A percentile compares a stretch with the other conserved stretches of the same genome.
These are phyloP conservation scores for Aspergillus fumigatus DNA, from an alignment of 2,329 filamentous ascomycete genomes.

Conservation along the genomic window DNA sequence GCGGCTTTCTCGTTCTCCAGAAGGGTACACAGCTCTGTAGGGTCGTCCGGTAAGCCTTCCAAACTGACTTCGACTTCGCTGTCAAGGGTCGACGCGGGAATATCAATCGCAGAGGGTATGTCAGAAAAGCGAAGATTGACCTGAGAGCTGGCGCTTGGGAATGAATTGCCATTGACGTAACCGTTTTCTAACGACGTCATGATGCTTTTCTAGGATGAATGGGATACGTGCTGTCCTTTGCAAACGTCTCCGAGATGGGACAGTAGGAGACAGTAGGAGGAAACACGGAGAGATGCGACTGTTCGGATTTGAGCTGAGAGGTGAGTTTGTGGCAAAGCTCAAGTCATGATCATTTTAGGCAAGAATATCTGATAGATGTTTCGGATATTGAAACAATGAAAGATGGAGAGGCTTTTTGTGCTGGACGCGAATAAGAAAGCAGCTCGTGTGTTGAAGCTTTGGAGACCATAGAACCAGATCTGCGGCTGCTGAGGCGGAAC, in stretches of 20 bases:
- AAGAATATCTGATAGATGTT: not conserved
- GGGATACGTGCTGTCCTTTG: conserved; percentile 5
- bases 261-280: conserved; percentile 3
- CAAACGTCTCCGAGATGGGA: not conserved
- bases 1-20: conserved; percentile 91
- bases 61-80: conserved; percentile 86
- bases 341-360: conserved; percentile 26
- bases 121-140: conserved; percentile 52
- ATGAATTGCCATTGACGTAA: conserved; percentile 45
- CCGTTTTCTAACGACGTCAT: conserved; percentile 52
- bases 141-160: conserved; percentile 27
- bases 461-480: conserved; percentile 12
- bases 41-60: conserved; percentile 85
- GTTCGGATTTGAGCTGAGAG: conserved; percentile 11
- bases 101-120: conserved; percentile 60
- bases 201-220: conserved; percentile 15
- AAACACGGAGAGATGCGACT: conserved; percentile 11
- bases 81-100: conserved; percentile 58
- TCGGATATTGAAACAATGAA: conserved; percentile 5
- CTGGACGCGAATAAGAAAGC: conserved; percentile 5
- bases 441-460: conserved; percentile 8
- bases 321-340: conserved; percentile 13
- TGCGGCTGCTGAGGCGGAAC: conserved; percentile 15
- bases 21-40: conserved; percentile 88
- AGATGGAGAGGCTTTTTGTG: conserved; percentile 1